phyloP scores from a whole-genome alignment of 2,329 filamentous ascomycete genomes.

The Hypoxylon sp. region DNA sequence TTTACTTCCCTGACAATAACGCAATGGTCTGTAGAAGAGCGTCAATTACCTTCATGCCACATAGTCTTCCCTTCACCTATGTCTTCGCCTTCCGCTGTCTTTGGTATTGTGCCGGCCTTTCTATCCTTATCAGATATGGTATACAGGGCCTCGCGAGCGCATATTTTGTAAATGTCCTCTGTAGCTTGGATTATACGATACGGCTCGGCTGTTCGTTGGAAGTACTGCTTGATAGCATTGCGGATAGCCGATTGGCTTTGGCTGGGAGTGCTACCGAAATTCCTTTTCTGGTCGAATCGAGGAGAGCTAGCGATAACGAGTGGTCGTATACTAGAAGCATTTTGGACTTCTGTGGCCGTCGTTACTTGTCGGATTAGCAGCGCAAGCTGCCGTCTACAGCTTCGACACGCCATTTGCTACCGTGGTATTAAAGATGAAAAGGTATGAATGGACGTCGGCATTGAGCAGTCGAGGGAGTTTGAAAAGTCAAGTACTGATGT shows the following conservation, averaged over 20 bases:
- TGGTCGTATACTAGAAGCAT: constrained; percentile 33
- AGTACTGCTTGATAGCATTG: constrained; percentile 49
- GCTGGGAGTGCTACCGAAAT: constrained; percentile 57
- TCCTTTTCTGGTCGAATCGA: constrained; percentile 50
- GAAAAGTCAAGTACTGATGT: constrained; percentile 15
- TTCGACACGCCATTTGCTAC: constrained; percentile 64
- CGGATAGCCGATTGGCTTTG: constrained; percentile 54
- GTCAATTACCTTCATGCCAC: constrained; percentile 83
- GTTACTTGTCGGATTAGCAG: constrained; percentile 50
- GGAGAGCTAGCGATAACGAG: constrained; percentile 14
- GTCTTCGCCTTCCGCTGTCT: constrained; percentile 84
- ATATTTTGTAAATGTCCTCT: constrained; percentile 83
- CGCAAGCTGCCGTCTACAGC: constrained; percentile 62
- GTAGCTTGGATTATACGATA: constrained; percentile 87
- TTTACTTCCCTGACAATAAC: neutral
- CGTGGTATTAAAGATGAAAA: constrained; percentile 5
- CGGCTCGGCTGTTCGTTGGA: constrained; percentile 54
- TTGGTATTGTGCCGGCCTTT: constrained; percentile 76
- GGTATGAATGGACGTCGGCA: constrained; percentile 17
- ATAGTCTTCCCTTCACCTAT: constrained; percentile 80
- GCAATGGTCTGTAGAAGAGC: neutral
- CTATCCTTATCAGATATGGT: constrained; percentile 77
- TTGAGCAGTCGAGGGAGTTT: constrained; percentile 8
- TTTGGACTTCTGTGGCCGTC: constrained; percentile 44
- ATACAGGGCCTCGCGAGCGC: constrained; percentile 81